Evolutionary conservation across 2,329 filamentous ascomycete genomes (phyloP), one percentile per base, ranked within the genome.

Genomic region (Paraconiothyrium brasiliense): DNA sequence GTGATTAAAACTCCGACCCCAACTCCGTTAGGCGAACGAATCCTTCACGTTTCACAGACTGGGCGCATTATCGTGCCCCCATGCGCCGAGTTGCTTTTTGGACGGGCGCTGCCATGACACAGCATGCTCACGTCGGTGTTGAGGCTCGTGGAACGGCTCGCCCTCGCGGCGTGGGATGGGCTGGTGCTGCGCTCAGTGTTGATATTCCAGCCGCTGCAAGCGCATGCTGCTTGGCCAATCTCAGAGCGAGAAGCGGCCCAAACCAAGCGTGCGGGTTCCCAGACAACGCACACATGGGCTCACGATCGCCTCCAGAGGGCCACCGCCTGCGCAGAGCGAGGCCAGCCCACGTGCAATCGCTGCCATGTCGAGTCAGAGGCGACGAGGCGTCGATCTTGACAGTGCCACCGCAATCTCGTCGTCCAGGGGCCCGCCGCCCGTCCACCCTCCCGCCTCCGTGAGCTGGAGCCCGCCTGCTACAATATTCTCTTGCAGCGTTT

Each of bases 231-330:
- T 62, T 49, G 60, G 66, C 71, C 68, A 73, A 75, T 71, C 50
- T 63, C 54, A 64, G 55, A 46, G 60, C 56, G 52, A 60, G 50
- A 64, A 66, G 56, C 61, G 64, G 65, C 70, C 73, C 71, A 75
- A 65, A 69, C 73, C 75, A 65, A 66, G 62, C 54, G 63, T 63
- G 67, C 71, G 75, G 76, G 68, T 71, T 66, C 71, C 69, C 68
- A 66, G 61, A 60, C 67, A 64, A 67, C 56, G 61, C 47, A 71
- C 64, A 67, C 67, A 71, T 57, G 67, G 70, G 65, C 65, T 63
- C 58, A 63, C 65, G 69, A 75, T 71, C 66, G 63, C 62, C 68
- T 64, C 49, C 37, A 62, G 57, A 60, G 56, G 62, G 41, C 57
- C 56, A 52, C 51, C 52, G 59, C 54, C 46, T 66, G 62, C 66